Percentiles rank a stretch among this genome's conserved stretches.
phyloP scores from a whole-genome alignment of 192 early-diverging fungal species.

The Backusella tarrabulga region DNA sequence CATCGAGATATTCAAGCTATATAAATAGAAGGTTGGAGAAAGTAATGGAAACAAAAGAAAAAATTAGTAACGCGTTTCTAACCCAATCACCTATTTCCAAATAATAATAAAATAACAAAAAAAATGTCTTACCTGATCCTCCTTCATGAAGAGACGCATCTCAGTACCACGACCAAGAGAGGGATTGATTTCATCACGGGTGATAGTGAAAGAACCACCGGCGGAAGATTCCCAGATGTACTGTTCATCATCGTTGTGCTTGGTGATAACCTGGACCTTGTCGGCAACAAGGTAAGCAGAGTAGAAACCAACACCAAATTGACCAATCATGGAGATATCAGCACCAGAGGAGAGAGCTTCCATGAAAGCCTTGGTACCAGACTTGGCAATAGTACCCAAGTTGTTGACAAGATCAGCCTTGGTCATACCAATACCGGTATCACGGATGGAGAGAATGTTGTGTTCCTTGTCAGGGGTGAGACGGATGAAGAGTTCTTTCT shows the following conservation, averaged over 20 bases:
- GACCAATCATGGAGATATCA: constrained; percentile 99
- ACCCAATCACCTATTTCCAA: background rate
- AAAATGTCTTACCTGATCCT: constrained; percentile 68
- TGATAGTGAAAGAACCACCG: constrained; percentile 90
- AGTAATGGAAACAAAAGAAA: background rate
- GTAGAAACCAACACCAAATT: constrained; percentile 99
- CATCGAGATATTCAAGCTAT: constrained; percentile 91
- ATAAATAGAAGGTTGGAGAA: background rate
- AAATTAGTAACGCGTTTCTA: background rate
- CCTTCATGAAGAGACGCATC: constrained; percentile 97
- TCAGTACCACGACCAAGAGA: constrained; percentile 93
- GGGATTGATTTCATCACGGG: constrained; percentile 89
- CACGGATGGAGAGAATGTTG: constrained; percentile 77
- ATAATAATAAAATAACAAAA: too few relatives aligned
- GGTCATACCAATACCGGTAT: constrained; percentile 91
- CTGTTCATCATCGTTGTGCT: constrained; percentile 97
- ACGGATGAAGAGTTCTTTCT: constrained; percentile 94
- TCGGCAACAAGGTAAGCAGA: constrained; percentile 99
- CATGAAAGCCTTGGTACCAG: constrained; percentile 99
- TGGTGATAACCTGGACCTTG: constrained; percentile 92
- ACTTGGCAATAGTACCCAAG: constrained; percentile 99
- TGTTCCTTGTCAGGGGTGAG: constrained; percentile 85
- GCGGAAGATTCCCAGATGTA: constrained; percentile 95
- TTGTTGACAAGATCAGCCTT: constrained; percentile 96
- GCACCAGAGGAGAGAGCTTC: constrained; percentile 94